A percentile compares a stretch with the other conserved stretches of the same genome.
Conservation (phyloP, 176 grass and related monocot species). For the Bolboschoenus planiculmis region DNA sequence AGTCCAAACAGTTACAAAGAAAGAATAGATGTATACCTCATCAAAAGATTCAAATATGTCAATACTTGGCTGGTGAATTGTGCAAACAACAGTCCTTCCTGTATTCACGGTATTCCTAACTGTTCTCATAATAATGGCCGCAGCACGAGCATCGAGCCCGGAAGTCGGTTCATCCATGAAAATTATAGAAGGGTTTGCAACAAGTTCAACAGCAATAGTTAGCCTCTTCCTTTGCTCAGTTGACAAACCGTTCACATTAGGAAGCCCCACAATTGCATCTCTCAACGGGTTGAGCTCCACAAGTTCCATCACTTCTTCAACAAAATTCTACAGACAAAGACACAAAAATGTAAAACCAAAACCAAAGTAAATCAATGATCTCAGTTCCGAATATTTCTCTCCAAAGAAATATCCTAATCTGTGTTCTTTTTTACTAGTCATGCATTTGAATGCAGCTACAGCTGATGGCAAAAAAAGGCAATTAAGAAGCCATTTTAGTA, state of each 20-base stretch:
- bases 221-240: constrained; percentile 19
- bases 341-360: not conserved
- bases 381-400: not conserved
- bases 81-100: constrained; percentile 34
- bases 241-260: constrained; percentile 33
- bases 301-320: constrained; percentile 40
- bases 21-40: constrained; percentile 38
- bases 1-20: not conserved
- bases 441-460: too few species aligned
- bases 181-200: constrained; percentile 39
- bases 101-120: constrained; percentile 26
- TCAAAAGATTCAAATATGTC: constrained; percentile 98
- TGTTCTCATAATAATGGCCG: constrained; percentile 36
- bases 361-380: not conserved
- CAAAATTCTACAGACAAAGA: constrained; percentile 25
- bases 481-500: not conserved
- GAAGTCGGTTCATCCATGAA: constrained; percentile 49
- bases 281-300: constrained; percentile 28
- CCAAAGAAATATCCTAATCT: not conserved
- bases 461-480: not conserved
- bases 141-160: constrained; percentile 38
- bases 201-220: constrained; percentile 44
- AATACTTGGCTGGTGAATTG: constrained; percentile 71
- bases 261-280: constrained; percentile 25
- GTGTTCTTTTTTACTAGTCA: too few species aligned